Evolutionary conservation across 2,329 filamentous ascomycete species (phyloP).

Genomic region (Colletotrichum sojae): DNA sequence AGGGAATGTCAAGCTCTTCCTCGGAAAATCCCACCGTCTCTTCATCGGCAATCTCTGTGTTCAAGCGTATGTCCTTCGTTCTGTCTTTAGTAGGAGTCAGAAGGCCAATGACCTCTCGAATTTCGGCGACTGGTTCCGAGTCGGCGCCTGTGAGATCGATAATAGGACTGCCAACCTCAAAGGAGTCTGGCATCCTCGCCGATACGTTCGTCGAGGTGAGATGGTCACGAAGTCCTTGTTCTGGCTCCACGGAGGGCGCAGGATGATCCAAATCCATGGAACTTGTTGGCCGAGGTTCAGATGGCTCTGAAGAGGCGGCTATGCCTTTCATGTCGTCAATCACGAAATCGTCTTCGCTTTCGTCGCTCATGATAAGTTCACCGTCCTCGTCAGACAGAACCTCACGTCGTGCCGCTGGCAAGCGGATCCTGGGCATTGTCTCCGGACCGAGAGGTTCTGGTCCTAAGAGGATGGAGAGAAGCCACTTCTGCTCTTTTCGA

Average conservation of each 20-base stretch:
- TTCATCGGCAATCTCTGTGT: constrained; percentile 8
- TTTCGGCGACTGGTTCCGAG: constrained; percentile 17
- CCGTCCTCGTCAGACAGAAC: constrained; percentile 55
- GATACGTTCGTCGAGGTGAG: background rate
- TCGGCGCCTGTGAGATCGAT: constrained; percentile 38
- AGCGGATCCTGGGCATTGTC: constrained; percentile 46
- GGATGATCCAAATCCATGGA: constrained; percentile 30
- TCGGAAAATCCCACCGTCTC: too few relatives aligned
- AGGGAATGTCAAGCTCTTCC: too few relatives aligned
- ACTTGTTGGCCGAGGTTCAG: background rate
- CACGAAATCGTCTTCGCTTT: constrained; percentile 65
- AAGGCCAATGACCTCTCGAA: constrained; percentile 15
- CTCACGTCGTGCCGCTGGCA: constrained; percentile 42
- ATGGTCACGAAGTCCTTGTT: background rate
- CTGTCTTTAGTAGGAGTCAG: constrained; percentile 30
- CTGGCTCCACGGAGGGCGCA: background rate
- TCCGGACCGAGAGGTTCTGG: constrained; percentile 57
- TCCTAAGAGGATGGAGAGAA: constrained; percentile 61
- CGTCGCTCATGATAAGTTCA: constrained; percentile 66
- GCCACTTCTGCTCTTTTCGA: constrained; percentile 67
- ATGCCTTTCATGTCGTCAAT: constrained; percentile 49
- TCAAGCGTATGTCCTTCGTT: background rate
- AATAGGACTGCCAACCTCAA: constrained; percentile 1
- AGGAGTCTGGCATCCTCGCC: background rate
- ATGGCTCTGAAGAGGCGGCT: background rate